These are phyloP conservation scores for Rhodotorula mucilaginosa DNA, from an alignment of 1,284 basidiomycete genomes.

Conservation along the genomic window DNA sequence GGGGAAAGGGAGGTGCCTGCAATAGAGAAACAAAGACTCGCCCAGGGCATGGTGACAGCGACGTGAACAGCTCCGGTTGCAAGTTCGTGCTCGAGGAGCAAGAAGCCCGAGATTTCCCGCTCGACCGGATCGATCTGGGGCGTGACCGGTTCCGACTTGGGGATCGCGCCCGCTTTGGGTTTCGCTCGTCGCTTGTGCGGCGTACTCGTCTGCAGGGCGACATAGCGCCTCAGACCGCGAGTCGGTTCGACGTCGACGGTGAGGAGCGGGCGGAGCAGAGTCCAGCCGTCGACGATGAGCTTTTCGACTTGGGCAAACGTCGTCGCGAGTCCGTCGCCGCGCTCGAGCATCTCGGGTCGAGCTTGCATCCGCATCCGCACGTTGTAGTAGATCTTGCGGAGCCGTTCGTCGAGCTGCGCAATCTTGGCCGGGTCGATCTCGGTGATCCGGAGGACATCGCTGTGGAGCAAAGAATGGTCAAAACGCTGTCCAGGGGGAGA, in stretches of 20 bases:
- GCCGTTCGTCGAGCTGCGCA: slow-evolving; percentile 14
- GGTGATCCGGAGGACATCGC: slow-evolving; percentile 17
- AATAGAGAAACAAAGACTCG: too few species aligned
- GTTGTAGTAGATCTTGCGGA: slow-evolving; percentile 23
- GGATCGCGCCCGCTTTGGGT: slow-evolving; percentile 11
- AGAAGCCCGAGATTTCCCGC: slow-evolving; percentile 24
- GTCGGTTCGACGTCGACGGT: slow-evolving; percentile 21
- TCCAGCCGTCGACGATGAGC: slow-evolving; percentile 26
- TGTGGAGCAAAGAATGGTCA: not conserved
- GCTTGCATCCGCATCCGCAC: slow-evolving; percentile 13
- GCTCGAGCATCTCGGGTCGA: slow-evolving; percentile 28
- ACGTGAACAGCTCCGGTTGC: slow-evolving; percentile 15
- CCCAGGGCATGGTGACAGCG: slow-evolving; percentile 30
- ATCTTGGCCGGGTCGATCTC: slow-evolving; percentile 14
- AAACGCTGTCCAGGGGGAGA: not conserved
- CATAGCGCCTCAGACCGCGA: slow-evolving; percentile 6
- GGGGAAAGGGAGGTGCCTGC: too few species aligned
- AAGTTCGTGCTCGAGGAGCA: slow-evolving; percentile 26
- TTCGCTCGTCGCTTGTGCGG: slow-evolving; percentile 23
- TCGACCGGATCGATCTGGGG: slow-evolving; percentile 7
- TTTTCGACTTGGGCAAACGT: slow-evolving; percentile 27
- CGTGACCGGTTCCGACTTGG: slow-evolving; percentile 3
- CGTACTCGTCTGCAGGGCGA: slow-evolving; percentile 20
- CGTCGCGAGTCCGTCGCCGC: slow-evolving; percentile 25
- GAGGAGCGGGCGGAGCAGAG: slow-evolving; percentile 21